These are phyloP conservation scores for Corylus heterophylla DNA, from an alignment of 306 rosid species.

Conservation along the genomic window DNA sequence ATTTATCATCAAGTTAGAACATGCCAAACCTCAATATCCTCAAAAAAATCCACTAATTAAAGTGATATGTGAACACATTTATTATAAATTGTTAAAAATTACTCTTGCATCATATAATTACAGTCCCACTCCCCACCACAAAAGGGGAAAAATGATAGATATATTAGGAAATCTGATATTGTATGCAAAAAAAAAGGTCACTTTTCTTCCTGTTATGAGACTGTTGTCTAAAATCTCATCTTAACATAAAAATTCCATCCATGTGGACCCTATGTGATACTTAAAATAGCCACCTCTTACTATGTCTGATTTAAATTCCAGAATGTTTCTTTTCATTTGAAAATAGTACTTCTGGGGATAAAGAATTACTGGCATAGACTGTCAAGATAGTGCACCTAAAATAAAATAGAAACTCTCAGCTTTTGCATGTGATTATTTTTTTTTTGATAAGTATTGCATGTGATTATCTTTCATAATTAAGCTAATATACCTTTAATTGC, in stretches of 20 bases:
- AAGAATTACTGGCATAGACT: neutral
- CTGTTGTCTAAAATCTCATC: neutral
- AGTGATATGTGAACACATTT: neutral
- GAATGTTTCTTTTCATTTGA: neutral
- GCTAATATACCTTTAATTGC: neutral
- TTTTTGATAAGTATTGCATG: no score
- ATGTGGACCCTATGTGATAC: neutral
- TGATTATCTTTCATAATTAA: neutral
- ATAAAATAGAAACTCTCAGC: neutral
- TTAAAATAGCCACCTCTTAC: neutral
- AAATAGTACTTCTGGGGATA: neutral
- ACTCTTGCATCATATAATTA: neutral
- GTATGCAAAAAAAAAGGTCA: neutral
- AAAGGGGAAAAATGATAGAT: neutral
- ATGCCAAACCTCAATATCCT: slow-evolving; percentile 2
- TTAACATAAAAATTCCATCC: neutral
- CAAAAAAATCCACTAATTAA: neutral
- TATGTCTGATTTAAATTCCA: neutral
- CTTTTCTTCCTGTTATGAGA: neutral
- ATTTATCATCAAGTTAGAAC: neutral
- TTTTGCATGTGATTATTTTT: neutral
- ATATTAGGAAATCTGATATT: neutral
- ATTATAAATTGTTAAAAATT: neutral
- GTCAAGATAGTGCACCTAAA: neutral
- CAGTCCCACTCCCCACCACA: neutral